Base-by-base conservation (phyloP, 2,329 filamentous ascomycete genomes). In the Aspergillus unguis region DNA sequence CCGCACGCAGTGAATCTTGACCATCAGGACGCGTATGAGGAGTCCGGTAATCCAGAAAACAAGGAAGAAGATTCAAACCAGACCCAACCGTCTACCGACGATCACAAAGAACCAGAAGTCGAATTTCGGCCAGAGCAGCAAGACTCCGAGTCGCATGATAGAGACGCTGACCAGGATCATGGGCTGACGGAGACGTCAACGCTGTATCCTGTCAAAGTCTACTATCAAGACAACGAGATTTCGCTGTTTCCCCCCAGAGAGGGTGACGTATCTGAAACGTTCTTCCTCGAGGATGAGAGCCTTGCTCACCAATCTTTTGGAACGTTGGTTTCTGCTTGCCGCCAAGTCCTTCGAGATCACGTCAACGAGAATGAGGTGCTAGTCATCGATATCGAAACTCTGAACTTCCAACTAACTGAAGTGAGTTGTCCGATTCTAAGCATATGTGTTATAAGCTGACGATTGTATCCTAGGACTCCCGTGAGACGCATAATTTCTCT, bases 321-420 rank as follows among this genome's bases (percentile, higher is more conserved):
- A 48, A 75, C 78, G 48, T 71, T 88, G n/a, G 78, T 88, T 53
- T 68, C 71, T 59, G 77, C 78, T 55, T 81, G 81, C 65, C 76
- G 82, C 60, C 64, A 72, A 49, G 73, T 85, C 35, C 75, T 85
- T 55, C 75, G 75, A 53, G 77, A 81, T 11, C 77, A 79, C 59
- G 71, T 87, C 41, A 71, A 74, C 31, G 74, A 80, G 47, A 78
- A 82, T 45, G 80, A 84, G 58, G 80, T 85, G 58, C 68, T 86
- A 52, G 74, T 79, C 47, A 69, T 86, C 51, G 72, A 77, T 52
- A 74, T 85, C 55, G 77, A 81, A 36, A 71, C 75, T 10, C 68
- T 86, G 52, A 79, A 77, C 58, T 71, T 85, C 50, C 75, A 80
- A 60, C 69, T 84, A 61, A 77, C 74, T 61, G 83, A 86, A 73